Evolutionary conservation across 1,284 basidiomycete genomes (phyloP).

Genomic region (Inonotus hispidus): DNA sequence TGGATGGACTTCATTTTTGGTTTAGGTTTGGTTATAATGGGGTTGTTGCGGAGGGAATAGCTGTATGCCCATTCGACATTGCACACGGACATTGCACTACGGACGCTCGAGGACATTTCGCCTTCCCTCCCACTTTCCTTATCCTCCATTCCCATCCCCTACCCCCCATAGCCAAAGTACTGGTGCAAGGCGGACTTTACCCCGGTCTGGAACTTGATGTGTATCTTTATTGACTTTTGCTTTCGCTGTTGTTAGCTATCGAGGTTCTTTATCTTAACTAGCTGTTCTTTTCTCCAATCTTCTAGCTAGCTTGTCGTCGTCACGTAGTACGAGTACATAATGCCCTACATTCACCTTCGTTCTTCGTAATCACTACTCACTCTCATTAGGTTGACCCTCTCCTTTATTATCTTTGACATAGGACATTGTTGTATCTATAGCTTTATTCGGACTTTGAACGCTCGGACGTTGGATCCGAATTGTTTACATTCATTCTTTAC

Average conservation of each 20-base stretch:
- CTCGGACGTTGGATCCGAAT: not conserved
- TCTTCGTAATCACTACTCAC: not conserved
- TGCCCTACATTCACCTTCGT: not conserved
- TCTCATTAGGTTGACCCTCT: not conserved
- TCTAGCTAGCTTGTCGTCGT: not conserved
- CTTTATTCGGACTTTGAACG: not conserved
- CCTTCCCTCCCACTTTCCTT: not conserved
- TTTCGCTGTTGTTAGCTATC: not conserved
- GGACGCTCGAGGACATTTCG: conserved; percentile 8
- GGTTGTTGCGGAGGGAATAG: not conserved
- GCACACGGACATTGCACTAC: conserved; percentile 13
- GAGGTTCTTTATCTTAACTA: not conserved
- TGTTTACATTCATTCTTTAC: not conserved
- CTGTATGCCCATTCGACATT: conserved; percentile 4
- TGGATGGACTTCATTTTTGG: not conserved
- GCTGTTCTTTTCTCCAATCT: not conserved
- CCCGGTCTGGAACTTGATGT: not conserved
- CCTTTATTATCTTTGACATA: not conserved
- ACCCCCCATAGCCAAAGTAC: not conserved
- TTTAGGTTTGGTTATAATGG: not conserved
- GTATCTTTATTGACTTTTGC: conserved; percentile 13
- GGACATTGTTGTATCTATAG: conserved; percentile 3
- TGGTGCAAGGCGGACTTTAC: not conserved
- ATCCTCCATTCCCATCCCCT: not conserved
- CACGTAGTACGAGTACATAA: not conserved